These are phyloP conservation scores for Aphanocladium album DNA, from an alignment of 2,329 filamentous ascomycete species.

Conservation along the genomic window DNA sequence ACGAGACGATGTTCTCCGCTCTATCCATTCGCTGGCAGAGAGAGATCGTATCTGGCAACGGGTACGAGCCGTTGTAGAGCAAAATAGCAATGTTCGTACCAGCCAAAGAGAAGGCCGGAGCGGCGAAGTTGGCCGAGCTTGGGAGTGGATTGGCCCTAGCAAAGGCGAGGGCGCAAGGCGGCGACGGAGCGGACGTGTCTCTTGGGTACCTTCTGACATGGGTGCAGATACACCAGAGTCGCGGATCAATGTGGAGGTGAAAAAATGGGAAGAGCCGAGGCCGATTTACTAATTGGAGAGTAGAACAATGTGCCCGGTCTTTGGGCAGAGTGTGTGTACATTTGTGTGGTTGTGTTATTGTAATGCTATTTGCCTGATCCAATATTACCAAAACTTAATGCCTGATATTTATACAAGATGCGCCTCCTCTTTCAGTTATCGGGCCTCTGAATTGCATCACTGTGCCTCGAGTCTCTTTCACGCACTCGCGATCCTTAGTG, in stretches of 20 bases:
- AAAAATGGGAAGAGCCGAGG: conserved; percentile 37
- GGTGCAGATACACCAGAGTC: conserved; percentile 30
- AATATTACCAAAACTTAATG: conserved; percentile 1
- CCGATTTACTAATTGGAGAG: conserved; percentile 33
- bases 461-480: neutral
- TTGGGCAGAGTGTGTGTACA: conserved; percentile 1
- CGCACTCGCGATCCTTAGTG: neutral
- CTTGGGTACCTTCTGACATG: conserved; percentile 35
- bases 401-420: neutral
- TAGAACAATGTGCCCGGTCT: neutral
- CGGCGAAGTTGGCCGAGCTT: conserved; percentile 61
- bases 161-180: conserved; percentile 40
- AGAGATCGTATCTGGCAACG: conserved; percentile 79
- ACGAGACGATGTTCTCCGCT: conserved; percentile 81
- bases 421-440: neutral
- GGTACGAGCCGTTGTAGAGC: conserved; percentile 80
- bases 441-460: neutral
- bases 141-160: conserved; percentile 64
- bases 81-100: conserved; percentile 85
- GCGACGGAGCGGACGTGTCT: conserved; percentile 49
- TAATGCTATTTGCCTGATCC: neutral
- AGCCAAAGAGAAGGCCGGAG: conserved; percentile 62
- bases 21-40: conserved; percentile 70
- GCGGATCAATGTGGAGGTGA: conserved; percentile 24
- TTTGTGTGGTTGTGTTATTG: conserved; percentile 5